phyloP scores from a whole-genome alignment of 2,329 filamentous ascomycete species.

The Trichoderma sp. region DNA sequence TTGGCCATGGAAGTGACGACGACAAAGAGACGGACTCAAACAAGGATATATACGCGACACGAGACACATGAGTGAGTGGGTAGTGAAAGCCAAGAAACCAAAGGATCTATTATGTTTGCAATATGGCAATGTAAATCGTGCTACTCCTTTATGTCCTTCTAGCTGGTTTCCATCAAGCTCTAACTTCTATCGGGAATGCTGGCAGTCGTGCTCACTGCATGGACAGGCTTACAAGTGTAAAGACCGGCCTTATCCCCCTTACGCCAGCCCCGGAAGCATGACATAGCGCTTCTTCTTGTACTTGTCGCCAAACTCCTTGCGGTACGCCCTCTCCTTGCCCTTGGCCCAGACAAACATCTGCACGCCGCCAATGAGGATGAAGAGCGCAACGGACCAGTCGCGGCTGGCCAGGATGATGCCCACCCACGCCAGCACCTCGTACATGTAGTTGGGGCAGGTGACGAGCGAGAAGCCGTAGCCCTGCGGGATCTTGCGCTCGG shows the following conservation, averaged over 20 bases:
- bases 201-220: not conserved
- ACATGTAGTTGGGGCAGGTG: conserved; percentile 97
- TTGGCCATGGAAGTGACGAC: not conserved
- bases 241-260: conserved; percentile 32
- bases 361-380: conserved; percentile 69
- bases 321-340: conserved; percentile 89
- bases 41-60: not conserved
- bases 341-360: conserved; percentile 88
- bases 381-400: conserved; percentile 76
- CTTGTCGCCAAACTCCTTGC: conserved; percentile 86
- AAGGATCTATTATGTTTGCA: not conserved
- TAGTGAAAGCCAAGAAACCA: not conserved
- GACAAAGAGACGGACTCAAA: not conserved
- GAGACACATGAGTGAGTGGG: not conserved
- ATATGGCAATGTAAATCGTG: not conserved
- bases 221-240: not conserved
- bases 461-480: conserved; percentile 85
- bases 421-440: conserved; percentile 84
- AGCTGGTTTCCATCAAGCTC: not conserved
- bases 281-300: conserved; percentile 93
- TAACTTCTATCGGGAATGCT: not conserved
- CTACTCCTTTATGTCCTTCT: not conserved
- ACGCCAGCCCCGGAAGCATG: conserved; percentile 79
- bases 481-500: conserved; percentile 82
- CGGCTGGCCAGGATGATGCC: conserved; percentile 79